phyloP scores from a whole-genome alignment of 495 filamentous ascomycete species.

The Hypoxylon intermedium region DNA sequence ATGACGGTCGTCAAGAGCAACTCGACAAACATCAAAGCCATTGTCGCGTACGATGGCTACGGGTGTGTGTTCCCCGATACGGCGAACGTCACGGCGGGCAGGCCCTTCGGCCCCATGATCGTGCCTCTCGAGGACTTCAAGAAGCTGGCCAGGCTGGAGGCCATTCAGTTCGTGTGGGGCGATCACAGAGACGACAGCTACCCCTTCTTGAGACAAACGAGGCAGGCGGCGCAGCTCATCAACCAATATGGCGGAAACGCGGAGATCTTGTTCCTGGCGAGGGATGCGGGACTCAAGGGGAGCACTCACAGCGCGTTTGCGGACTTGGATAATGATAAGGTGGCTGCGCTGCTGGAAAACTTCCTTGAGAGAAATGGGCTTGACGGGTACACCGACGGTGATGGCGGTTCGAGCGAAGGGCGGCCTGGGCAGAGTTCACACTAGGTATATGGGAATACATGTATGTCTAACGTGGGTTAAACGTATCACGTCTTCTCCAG shows the following conservation, averaged over 20 bases:
- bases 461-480: too few relatives aligned
- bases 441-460: too few relatives aligned
- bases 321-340: slow-evolving; percentile 54
- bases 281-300: slow-evolving; percentile 50
- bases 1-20: slow-evolving; percentile 51
- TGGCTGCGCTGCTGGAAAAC: slow-evolving; percentile 49
- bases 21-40: slow-evolving; percentile 55
- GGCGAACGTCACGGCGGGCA: slow-evolving; percentile 42
- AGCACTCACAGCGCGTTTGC: slow-evolving; percentile 56
- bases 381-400: slow-evolving; percentile 40
- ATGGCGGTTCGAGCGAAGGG: not conserved
- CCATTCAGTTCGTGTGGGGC: slow-evolving; percentile 58
- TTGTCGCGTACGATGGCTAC: slow-evolving; percentile 56
- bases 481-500: too few relatives aligned
- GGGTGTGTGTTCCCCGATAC: slow-evolving; percentile 56
- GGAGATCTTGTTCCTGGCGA: slow-evolving; percentile 48
- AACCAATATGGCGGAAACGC: slow-evolving; percentile 58
- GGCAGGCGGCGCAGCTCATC: slow-evolving; percentile 47
- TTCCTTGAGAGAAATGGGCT: slow-evolving; percentile 47
- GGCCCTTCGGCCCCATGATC: slow-evolving; percentile 44
- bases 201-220: slow-evolving; percentile 41
- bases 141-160: slow-evolving; percentile 50
- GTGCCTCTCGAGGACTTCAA: slow-evolving; percentile 56
- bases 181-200: slow-evolving; percentile 51
- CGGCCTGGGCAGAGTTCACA: too few relatives aligned